Conservation (phyloP, 306 rosid genomes). For the Prunus salicina region DNA sequence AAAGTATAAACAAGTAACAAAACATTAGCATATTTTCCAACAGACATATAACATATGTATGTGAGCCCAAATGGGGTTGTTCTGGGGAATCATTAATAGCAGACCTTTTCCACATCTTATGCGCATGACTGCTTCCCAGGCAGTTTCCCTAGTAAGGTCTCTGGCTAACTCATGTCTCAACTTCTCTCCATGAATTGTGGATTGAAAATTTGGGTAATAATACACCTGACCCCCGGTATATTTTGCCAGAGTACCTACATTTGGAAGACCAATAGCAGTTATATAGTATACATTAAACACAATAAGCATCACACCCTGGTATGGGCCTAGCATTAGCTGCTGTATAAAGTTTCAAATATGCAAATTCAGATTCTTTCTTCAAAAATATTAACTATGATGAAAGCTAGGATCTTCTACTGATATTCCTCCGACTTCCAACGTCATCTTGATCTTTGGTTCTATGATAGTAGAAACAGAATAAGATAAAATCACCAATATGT, state of each 20-base stretch:
- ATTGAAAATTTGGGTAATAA: conserved; percentile 83
- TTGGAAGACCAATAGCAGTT: conserved; percentile 5
- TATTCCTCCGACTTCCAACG: not conserved
- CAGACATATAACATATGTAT: not conserved
- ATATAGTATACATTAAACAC: not conserved
- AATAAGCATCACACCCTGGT: not conserved
- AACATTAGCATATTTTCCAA: conserved; percentile 22
- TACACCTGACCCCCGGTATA: conserved; percentile 94
- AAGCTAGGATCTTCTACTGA: not conserved
- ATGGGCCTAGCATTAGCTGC: not conserved
- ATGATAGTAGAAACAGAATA: conserved; percentile 7
- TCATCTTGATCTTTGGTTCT: conserved; percentile 3
- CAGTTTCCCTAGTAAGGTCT: conserved; percentile 96
- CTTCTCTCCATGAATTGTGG: conserved; percentile 82
- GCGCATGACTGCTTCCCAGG: conserved; percentile 99
- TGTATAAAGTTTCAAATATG: not conserved
- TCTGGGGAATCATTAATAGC: conserved; percentile 21
- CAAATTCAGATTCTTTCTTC: not conserved
- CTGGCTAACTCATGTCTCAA: conserved; percentile 87
- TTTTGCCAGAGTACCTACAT: conserved; percentile 91
- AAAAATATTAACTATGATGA: not conserved
- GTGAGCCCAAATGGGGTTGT: not conserved
- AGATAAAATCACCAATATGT: conserved; percentile 20
- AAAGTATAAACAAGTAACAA: conserved; percentile 21
- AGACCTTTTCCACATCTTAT: conserved; percentile 95